Evolutionary conservation across 352 stramenopile species (phyloP), one percentile per base, ranked within the genome.

Genomic region (Globisporangium lucens): DNA sequence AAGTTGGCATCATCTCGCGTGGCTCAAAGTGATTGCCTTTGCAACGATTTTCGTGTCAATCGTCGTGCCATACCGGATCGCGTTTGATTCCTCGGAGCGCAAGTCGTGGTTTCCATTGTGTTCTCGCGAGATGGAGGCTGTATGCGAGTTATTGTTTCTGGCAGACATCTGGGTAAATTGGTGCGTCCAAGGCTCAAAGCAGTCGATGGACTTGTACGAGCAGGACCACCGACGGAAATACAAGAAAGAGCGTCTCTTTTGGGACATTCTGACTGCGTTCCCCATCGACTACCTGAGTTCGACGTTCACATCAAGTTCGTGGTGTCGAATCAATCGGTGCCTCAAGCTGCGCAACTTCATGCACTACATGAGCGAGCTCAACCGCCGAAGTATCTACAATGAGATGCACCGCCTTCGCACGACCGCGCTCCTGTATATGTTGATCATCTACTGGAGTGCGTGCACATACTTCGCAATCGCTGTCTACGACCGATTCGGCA

Each of bases 371-470:
- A 70, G 75, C 27, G 83, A 91, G 60, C 78, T 89, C 57, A 87
- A 88, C 41, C 83, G 81, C 3, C 56, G 76, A 10, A 89, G 76
- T 46, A 79, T 91, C 51, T 71, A 77, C 36, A 88, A 89, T 58
- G 83, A 89, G 62, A 76, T 87, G 62, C 74, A 87, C 59, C 80
- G 78, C n/a, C 55, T 91, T 9, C 71, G 71, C 20, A 80, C 73
- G 3, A 75, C 67, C 8, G 82, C 73, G 8, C 36, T 84, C 17
- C 63, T 89, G 1, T 89, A 89, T 55, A 63, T 86, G 0, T 10
- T 89, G 20, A n/a, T 80, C 10, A 88, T 91, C 53, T 89, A 89
- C 61, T 91, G 80, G 80, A 75, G 63, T 41, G 83, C 79, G 10
- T 89, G 80, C 56, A 56, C 61, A 15, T 91, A 85, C 56, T 89